Conservation (phyloP, 176 grass and related monocot genomes). For the Carex scoparia region DNA sequence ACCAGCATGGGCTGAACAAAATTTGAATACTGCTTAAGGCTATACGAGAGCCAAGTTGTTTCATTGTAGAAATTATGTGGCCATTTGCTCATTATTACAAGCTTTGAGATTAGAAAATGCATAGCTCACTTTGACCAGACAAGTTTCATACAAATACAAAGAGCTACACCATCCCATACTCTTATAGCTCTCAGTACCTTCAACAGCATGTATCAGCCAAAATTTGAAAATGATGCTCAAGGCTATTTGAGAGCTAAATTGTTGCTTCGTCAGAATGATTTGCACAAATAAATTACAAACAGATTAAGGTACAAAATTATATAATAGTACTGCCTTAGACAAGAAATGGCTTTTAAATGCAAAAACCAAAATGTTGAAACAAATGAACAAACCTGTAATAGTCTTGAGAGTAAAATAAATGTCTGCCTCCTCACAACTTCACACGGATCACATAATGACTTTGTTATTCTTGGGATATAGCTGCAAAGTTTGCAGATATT, state of each 20-base stretch:
- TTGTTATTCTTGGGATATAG: slow-evolving; percentile 90
- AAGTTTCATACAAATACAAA: background rate
- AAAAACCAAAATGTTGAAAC: slow-evolving; percentile 14
- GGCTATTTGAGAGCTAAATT: background rate
- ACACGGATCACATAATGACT: slow-evolving; percentile 71
- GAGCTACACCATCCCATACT: background rate
- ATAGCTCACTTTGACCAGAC: background rate
- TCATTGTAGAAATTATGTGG: background rate
- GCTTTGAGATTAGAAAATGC: background rate
- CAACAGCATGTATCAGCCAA: background rate
- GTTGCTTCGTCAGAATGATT: slow-evolving; percentile 1
- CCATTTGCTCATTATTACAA: background rate
- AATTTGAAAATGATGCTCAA: background rate
- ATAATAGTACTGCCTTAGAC: background rate
- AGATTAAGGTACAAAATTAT: background rate
- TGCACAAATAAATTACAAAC: background rate
- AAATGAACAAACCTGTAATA: slow-evolving; percentile 61
- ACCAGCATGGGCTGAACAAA: background rate
- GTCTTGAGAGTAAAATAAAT: slow-evolving; percentile 82
- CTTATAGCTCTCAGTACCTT: background rate
- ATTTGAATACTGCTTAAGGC: background rate
- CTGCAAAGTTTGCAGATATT: slow-evolving; percentile 41
- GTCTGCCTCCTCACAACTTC: slow-evolving; percentile 97
- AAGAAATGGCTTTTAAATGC: background rate
- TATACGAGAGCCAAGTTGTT: background rate